Evolutionary conservation across 805 yeast genomes (phyloP).

Genomic region (Maudiozyma bulderi): DNA sequence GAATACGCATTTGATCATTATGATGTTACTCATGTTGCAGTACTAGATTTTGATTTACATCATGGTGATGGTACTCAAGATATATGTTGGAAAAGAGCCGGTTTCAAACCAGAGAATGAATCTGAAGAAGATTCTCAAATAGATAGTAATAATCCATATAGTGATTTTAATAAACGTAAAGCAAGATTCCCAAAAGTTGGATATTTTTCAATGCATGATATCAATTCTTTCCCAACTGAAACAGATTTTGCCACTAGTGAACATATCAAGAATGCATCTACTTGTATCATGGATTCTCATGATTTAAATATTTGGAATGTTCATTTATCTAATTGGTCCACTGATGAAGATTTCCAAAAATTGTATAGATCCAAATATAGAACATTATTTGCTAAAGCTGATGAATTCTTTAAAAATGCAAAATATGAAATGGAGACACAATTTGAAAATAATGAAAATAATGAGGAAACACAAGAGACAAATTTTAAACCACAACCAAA

Average conservation of each 20-base stretch:
- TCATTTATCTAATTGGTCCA: conserved; percentile 57
- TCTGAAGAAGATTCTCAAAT: conserved; percentile 19
- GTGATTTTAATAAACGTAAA: conserved; percentile 39
- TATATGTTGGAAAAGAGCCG: conserved; percentile 69
- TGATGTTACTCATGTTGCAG: conserved; percentile 69
- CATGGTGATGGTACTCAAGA: conserved; percentile 90
- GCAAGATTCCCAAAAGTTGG: conserved; percentile 54
- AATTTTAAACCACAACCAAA: not conserved
- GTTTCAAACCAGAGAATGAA: conserved; percentile 26
- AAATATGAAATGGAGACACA: conserved; percentile 35
- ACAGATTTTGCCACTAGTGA: conserved; percentile 64
- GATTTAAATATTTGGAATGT: conserved; percentile 77
- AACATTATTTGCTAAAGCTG: conserved; percentile 53
- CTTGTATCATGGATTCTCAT: conserved; percentile 67
- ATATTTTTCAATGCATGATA: conserved; percentile 75
- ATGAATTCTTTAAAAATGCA: conserved; percentile 47
- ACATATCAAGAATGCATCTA: conserved; percentile 64
- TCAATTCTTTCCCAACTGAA: conserved; percentile 81
- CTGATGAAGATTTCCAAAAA: conserved; percentile 54
- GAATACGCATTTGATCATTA: conserved; percentile 61
- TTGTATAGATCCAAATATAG: conserved; percentile 54
- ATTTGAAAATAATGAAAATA: not conserved
- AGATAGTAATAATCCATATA: conserved; percentile 15
- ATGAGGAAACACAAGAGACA: not conserved
- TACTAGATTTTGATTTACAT: conserved; percentile 74